phyloP scores from a whole-genome alignment of 2,329 filamentous ascomycete genomes.

The Calonectria multiphialidica region DNA sequence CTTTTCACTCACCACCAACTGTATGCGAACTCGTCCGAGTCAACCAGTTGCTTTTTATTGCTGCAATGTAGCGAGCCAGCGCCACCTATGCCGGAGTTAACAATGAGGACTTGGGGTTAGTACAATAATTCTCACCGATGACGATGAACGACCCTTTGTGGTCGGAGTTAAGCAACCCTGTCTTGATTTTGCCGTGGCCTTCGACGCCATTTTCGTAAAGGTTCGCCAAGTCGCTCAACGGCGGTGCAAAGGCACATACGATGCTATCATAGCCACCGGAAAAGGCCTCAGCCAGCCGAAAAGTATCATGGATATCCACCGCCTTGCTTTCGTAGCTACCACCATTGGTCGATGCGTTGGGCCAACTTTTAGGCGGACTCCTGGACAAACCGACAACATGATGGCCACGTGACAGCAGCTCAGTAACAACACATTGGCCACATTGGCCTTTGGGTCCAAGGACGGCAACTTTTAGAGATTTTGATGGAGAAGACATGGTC shows the following conservation, averaged over 20 bases:
- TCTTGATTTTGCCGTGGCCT: background rate
- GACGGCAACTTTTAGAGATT: background rate
- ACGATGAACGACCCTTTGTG: background rate
- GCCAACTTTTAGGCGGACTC: background rate
- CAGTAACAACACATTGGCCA: background rate
- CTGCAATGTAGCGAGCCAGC: background rate
- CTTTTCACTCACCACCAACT: background rate
- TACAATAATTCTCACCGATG: background rate
- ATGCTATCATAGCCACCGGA: background rate
- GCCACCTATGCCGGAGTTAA: background rate
- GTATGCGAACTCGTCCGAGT: background rate
- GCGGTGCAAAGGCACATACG: background rate
- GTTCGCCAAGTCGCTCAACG: background rate
- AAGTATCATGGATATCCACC: background rate
- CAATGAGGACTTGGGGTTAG: background rate
- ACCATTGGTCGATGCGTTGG: background rate
- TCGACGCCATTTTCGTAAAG: background rate
- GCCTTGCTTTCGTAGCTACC: background rate
- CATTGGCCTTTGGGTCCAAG: background rate
- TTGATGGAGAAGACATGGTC: background rate
- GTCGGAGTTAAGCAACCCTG: background rate
- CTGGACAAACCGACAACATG: background rate
- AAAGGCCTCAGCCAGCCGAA: background rate
- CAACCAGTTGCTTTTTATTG: background rate
- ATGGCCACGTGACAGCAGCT: background rate